Base-by-base conservation (phyloP, 2,329 filamentous ascomycete species). In the Aquanectria penicillioides region DNA sequence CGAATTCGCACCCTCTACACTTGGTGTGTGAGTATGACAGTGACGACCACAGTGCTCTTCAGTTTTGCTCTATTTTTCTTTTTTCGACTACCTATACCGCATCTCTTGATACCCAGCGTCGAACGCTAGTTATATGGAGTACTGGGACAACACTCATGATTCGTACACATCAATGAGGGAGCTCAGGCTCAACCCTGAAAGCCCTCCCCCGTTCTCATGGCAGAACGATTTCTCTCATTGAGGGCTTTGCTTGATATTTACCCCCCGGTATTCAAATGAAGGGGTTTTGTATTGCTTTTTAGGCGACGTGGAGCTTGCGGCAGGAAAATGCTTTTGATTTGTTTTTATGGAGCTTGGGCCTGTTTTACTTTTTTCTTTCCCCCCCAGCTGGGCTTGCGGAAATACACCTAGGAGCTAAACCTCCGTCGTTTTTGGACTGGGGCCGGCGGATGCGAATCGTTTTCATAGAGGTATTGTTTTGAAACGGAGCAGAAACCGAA, bases 31-130 rank as follows among this genome's bases (percentile, higher is more conserved):
- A 68, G 54, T 61, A 70, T 51, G 68, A 70, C 58, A 58, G 62
- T 68, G 59, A 69, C 46, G 61, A 49, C 56, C 52, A 63, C 46
- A 63, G 61, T 61, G 61, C 65, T 65, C 62, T 61, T 54, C 59
- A 58, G 60, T 59, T 66, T 67, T 48, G 52, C 55, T 68, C 60
- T 50, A 62, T 64, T 70, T 69, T 63, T 66, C 52, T 61, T 70
- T 70, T 69, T 65, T 67, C 67, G 56, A 66, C 64, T 67, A 70
- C 68, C 68, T 68, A 70, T 70, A 70, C 64, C 59, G 53, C 68
- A 70, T 63, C 57, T 59, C 63, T 69, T 70, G 68, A 70, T 70
- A 70, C 68, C 68, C 68, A 63, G 65, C 64, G 68, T 70, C 62
- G 62, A 68, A 59, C 62, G 59, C 65, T 59, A 63, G 59, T 61